Evolutionary conservation across 148 eudicot species (phyloP), one percentile per base, ranked within the genome.

Genomic region (Silene uniflora): DNA sequence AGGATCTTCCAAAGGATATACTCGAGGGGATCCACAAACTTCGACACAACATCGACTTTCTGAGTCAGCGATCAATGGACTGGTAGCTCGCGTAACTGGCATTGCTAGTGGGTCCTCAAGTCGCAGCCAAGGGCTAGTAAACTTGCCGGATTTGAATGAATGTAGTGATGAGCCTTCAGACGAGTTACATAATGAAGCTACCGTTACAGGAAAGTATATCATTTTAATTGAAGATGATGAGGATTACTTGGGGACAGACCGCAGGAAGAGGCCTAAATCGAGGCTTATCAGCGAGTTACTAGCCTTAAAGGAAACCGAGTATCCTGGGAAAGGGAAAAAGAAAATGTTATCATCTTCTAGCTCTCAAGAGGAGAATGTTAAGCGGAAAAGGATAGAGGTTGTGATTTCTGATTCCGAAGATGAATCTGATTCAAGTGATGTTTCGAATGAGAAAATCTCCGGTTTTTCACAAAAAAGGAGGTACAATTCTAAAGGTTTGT

Each of bases 251-350:
- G 83, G 76, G 75, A 80, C 73, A 49, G 82, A 75, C 2, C 73
- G 78, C 5, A 76, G 82, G 62, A 84, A 85, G 73, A 73, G 75
- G 63, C 86, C 77, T 54, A 91, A 89, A 72, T 74, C 84, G 58
- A 88, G 97, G 71, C 74, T 82, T 35, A 58, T 91, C 71, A 82
- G 87, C 23, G 97, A 89, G 71, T 71, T 91, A 72, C 73, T 89
- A 73, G 77, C 72, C 21, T 73, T 78, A 19, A 76, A 82, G 56
- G 67, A 76, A 62, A 69, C 58, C 65, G 58, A 52, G 23, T 58
- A 22, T 59, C 67, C 58, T 46, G 75, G 75, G 42, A 71, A 25
- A 12, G 63, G 71, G 32, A 77, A 69, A 76, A 77, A 56, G 65
- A 73, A 78, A 61, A 71, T 25, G 23, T 46, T 61, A 67, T 71